Evolutionary conservation across 2,329 filamentous ascomycete species (phyloP).

Genomic region (Colletotrichum destructivum): DNA sequence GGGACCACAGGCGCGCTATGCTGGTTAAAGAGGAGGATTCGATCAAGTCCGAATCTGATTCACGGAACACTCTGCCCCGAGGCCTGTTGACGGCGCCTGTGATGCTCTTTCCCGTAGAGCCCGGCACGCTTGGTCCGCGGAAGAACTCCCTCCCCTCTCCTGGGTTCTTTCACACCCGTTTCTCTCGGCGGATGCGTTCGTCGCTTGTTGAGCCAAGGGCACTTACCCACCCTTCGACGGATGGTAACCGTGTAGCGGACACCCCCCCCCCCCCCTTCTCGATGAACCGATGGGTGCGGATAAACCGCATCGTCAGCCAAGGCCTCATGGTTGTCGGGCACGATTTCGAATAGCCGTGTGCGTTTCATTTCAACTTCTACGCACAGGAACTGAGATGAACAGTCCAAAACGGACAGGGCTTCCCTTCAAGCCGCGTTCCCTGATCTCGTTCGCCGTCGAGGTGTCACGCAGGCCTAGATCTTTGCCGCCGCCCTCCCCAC

Average conservation of each 20-base stretch:
- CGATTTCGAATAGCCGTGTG: neutral
- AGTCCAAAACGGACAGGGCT: neutral
- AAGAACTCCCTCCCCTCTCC: neutral
- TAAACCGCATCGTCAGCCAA: conserved; percentile 16
- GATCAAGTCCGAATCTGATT: conserved; percentile 12
- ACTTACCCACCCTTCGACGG: neutral
- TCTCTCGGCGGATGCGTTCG: neutral
- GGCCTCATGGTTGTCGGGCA: neutral
- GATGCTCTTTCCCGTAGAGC: conserved; percentile 5
- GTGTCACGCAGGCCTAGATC: no score
- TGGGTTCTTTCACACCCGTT: neutral
- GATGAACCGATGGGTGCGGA: neutral
- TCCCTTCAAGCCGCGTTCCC: neutral
- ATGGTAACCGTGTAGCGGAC: neutral
- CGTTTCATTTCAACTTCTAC: no score
- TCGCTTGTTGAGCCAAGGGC: neutral
- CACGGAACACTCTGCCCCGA: conserved; percentile 14
- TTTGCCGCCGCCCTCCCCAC: neutral
- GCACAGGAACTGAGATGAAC: neutral
- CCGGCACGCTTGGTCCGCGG: neutral
- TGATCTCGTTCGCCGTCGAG: neutral
- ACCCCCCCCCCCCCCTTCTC: no score
- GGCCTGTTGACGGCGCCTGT: neutral
- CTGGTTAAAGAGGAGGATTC: neutral
- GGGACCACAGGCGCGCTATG: neutral